Conservation (phyloP, 2,329 filamentous ascomycete genomes). For the Cercospora janseana region DNA sequence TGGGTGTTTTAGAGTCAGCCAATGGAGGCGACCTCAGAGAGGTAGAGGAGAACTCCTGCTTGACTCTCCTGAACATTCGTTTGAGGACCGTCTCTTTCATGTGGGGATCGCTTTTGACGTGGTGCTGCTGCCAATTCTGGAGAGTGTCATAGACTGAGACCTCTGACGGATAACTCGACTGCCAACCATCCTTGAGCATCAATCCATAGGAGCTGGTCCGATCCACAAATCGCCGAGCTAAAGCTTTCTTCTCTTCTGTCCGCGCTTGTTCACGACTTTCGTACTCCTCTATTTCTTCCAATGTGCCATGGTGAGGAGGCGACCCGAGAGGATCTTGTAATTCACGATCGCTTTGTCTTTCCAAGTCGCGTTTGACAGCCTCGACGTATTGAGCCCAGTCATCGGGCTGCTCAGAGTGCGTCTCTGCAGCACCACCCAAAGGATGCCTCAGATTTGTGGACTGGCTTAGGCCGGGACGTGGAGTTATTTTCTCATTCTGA, state of each 20-base stretch:
- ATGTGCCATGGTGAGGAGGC: slow-evolving; percentile 3
- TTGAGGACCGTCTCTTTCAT: slow-evolving; percentile 13
- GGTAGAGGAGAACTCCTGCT: neutral
- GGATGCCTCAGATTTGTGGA: no score
- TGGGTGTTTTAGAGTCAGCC: neutral
- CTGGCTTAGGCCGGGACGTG: no score
- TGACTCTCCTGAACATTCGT: slow-evolving; percentile 10
- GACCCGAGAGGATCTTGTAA: neutral
- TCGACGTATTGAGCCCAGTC: slow-evolving; percentile 11
- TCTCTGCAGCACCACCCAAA: no score
- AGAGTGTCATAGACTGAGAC: slow-evolving; percentile 9
- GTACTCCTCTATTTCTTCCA: slow-evolving; percentile 5
- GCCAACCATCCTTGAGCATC: slow-evolving; percentile 11
- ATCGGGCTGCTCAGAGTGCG: neutral
- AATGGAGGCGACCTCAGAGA: neutral
- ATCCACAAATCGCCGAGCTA: slow-evolving; percentile 7
- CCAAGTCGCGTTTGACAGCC: neutral
- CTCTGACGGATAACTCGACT: slow-evolving; percentile 2
- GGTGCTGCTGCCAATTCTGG: slow-evolving; percentile 5
- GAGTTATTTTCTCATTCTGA: no score
- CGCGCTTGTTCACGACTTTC: neutral
- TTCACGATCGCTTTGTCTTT: slow-evolving; percentile 1
- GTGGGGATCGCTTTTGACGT: slow-evolving; percentile 6
- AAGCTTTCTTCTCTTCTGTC: slow-evolving; percentile 2
- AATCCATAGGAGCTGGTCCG: slow-evolving; percentile 13